Conservation (phyloP, 768 basidiomycete species). For the Boletus pseudopeckii region DNA sequence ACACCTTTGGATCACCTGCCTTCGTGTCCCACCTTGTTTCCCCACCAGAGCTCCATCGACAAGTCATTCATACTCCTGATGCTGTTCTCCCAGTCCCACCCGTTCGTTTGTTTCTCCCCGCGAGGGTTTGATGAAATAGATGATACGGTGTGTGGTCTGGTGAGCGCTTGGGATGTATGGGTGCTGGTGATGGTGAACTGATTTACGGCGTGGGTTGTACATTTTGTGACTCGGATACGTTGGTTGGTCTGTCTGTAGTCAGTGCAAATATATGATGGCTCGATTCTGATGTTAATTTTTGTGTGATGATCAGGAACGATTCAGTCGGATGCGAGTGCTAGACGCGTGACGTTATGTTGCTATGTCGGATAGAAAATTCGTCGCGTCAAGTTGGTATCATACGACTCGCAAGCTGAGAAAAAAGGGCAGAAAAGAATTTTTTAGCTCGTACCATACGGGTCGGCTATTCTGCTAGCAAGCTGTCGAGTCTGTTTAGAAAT, state of each 20-base stretch:
- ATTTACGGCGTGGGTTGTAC: background rate
- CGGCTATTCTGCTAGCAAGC: background rate
- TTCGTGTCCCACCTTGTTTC: background rate
- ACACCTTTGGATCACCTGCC: background rate
- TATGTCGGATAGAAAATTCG: background rate
- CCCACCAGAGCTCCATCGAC: constrained; percentile 3
- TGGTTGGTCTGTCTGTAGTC: constrained; percentile 14
- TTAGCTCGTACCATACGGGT: background rate
- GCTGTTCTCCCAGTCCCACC: constrained; percentile 21
- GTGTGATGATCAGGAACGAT: background rate
- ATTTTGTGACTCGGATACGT: constrained; percentile 1
- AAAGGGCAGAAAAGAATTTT: no score
- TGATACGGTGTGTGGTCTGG: constrained; percentile 30
- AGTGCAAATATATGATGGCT: constrained; percentile 6
- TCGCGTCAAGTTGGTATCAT: no score
- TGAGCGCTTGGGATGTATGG: constrained; percentile 41
- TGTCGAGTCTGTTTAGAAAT: no score
- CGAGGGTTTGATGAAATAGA: constrained; percentile 44
- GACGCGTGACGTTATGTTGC: background rate
- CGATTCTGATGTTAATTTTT: constrained; percentile 9
- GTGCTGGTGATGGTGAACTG: background rate
- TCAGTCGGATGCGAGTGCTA: no score
- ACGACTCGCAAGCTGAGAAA: no score
- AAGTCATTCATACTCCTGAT: constrained; percentile 16
- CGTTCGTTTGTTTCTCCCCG: constrained; percentile 42